These are phyloP conservation scores for Sambucus nigra DNA, from an alignment of 129 eudicot genomes.

Conservation along the genomic window DNA sequence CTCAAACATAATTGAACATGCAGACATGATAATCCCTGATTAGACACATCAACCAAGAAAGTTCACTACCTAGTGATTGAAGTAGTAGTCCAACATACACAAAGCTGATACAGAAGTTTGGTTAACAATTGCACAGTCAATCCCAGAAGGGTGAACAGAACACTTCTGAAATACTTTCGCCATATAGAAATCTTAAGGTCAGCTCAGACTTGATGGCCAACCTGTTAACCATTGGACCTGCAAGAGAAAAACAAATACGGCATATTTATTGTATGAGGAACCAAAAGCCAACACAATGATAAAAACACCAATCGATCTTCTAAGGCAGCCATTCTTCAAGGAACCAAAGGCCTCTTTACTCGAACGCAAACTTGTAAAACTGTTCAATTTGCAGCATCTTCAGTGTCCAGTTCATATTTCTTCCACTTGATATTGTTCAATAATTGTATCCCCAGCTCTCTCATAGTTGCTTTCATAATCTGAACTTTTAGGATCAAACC, in stretches of 20 bases:
- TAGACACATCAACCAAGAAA: constrained; percentile 20
- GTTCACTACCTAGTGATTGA: constrained; percentile 42
- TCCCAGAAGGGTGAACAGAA: constrained; percentile 22
- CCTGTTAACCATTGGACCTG: constrained; percentile 42
- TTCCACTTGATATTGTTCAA: constrained; percentile 1
- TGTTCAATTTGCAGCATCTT: not conserved
- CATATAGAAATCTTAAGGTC: constrained; percentile 23
- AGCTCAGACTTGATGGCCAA: constrained; percentile 22
- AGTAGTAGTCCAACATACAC: constrained; percentile 55
- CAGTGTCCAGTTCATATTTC: constrained; percentile 17
- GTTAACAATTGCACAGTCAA: constrained; percentile 39
- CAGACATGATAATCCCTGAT: constrained; percentile 11
- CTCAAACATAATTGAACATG: not conserved
- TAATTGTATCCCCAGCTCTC: constrained; percentile 15
- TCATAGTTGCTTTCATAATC: constrained; percentile 20
- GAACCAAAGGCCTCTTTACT: constrained; percentile 8
- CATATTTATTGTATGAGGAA: constrained; percentile 33
- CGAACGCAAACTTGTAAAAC: constrained; percentile 4
- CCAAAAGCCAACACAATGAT: constrained; percentile 22
- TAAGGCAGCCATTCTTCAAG: constrained; percentile 14
- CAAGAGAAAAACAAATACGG: constrained; percentile 41
- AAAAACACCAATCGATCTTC: constrained; percentile 19
- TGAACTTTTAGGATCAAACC: constrained; percentile 8
- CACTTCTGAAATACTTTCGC: constrained; percentile 32
- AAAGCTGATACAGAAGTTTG: constrained; percentile 45